Conservation (phyloP, 2,329 filamentous ascomycete species). For the Calonectria ilicicola region DNA sequence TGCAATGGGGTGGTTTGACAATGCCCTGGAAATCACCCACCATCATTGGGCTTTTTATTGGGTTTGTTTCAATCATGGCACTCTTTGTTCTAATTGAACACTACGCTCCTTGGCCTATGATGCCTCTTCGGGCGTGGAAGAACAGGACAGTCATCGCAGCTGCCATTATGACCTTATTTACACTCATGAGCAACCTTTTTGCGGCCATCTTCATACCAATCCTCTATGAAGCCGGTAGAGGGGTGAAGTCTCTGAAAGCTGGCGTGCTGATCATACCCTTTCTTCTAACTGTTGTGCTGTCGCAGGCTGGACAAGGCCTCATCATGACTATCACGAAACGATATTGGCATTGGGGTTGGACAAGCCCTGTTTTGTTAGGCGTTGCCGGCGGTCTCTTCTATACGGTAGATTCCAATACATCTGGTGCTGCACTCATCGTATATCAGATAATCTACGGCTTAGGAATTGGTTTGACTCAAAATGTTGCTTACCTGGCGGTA, state of each 20-base stretch:
- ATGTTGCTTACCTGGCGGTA: background rate
- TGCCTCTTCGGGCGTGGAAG: background rate
- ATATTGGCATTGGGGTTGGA: constrained; percentile 10
- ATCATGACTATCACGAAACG: background rate
- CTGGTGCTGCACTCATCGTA: background rate
- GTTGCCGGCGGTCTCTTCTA: background rate
- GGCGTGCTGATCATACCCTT: background rate
- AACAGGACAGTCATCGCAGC: constrained; percentile 3
- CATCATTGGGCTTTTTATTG: background rate
- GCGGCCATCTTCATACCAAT: constrained; percentile 5
- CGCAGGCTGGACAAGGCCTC: background rate
- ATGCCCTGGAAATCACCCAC: background rate
- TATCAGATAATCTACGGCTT: constrained; percentile 2
- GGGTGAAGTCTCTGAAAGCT: background rate
- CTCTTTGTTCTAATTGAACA: constrained; percentile 2
- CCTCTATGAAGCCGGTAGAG: background rate
- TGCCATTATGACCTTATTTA: constrained; percentile 9
- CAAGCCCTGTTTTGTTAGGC: background rate
- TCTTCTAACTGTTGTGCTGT: background rate
- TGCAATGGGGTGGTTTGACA: constrained; percentile 2
- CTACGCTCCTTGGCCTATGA: background rate
- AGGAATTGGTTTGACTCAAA: background rate
- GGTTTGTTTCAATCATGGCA: background rate
- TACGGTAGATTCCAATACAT: background rate
- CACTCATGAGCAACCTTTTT: constrained; percentile 2